Base-by-base conservation (phyloP, 1,284 basidiomycete genomes). In the Lentinula novae-zelandiae region DNA sequence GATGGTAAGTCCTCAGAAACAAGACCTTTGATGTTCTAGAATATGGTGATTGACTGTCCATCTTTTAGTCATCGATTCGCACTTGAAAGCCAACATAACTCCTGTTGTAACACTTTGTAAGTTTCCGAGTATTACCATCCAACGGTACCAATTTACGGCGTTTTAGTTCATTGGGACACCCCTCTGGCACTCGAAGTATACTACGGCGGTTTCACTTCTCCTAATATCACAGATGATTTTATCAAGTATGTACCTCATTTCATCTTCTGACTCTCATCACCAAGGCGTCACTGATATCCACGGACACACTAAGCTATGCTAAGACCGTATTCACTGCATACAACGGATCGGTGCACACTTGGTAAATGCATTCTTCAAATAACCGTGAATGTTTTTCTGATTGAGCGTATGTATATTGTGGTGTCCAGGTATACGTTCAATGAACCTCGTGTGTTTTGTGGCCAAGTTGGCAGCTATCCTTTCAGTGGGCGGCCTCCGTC, bases 271-370 rank as follows among this genome's bases (percentile, higher is more conserved):
- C 36, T 55, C 39, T 27, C 10, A 12, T 7, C n/a, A 53, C 33
- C 3, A 39, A 22, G 22, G 22, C 22, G 2, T 9, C 13, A 15
- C 33, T 39, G 34, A 53, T 8, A 20, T 49, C 8, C 15, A 22
- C 22, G 22, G 22, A 6, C 46, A 8, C 49, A 7, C 20, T 12
- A 51, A 81, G 79, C 60, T 81, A 81, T 62, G 80, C 80, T 0
- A 77, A 72, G 58, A 79, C 76, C 2, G 77, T 81, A 2, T 82
- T 82, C 68, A 70, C 73, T 54, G 77, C 78, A 0, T 82, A 75
- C 60, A 79, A 80, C 60, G 78, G 78, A 9, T 66, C 75, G 57
- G 76, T 82, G 5, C 78, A 80, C 61, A 81, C 77, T 50, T 82
- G 79, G 78, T 76, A 22, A 9, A 67, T 39, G 46, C 8, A 34